Percentiles rank a stretch among this genome's conserved stretches.
phyloP scores from a whole-genome alignment of 768 basidiomycete genomes.

The Dioszegia hungarica region DNA sequence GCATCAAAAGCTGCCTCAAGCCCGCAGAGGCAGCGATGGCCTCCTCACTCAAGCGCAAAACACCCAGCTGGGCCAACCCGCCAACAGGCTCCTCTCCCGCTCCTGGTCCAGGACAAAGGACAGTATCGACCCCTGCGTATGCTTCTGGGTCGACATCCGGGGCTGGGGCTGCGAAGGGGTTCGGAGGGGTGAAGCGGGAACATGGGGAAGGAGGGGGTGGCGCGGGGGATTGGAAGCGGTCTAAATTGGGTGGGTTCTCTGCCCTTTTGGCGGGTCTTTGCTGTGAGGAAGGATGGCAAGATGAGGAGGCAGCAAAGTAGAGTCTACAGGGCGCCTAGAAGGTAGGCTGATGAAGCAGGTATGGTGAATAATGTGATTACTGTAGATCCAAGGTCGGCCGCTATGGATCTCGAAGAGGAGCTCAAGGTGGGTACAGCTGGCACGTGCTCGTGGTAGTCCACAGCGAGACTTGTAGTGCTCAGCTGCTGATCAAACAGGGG shows the following conservation, averaged over 20 bases:
- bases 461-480: too few species aligned
- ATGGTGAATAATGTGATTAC: background rate
- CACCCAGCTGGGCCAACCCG: background rate
- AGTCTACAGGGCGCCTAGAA: too few species aligned
- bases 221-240: background rate
- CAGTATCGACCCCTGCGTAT: background rate
- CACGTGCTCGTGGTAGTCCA: too few species aligned
- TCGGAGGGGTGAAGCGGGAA: background rate
- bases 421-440: constrained; percentile 5
- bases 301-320: too few species aligned
- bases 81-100: background rate
- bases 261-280: background rate
- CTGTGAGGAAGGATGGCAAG: background rate
- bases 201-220: background rate
- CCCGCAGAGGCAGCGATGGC: background rate
- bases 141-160: background rate
- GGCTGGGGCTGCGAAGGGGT: background rate
- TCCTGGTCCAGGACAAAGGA: background rate
- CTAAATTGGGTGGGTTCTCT: constrained; percentile 1
- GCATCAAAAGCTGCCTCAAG: too few species aligned
- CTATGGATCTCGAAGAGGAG: constrained; percentile 6
- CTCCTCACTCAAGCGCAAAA: background rate
- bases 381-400: constrained; percentile 8
- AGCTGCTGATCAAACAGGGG: background rate
- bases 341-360: background rate